Percentiles rank a stretch among this genome's conserved stretches.
These are phyloP conservation scores for Testicularia cyperi DNA, from an alignment of 1,284 basidiomycete species.

Conservation along the genomic window DNA sequence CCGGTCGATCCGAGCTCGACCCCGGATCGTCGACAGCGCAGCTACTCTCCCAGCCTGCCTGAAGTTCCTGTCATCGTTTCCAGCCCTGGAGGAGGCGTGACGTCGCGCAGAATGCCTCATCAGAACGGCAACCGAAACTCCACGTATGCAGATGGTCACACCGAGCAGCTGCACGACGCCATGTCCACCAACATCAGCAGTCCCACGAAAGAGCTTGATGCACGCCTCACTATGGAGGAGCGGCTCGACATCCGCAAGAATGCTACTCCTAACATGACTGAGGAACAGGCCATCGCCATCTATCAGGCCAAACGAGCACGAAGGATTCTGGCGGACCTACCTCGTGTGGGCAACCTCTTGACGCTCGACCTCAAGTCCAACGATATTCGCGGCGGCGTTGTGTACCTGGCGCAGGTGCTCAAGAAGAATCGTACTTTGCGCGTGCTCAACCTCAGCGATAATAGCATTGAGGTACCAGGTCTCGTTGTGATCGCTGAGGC, in stretches of 20 bases:
- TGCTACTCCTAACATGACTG: conserved; percentile 18
- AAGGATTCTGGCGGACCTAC: conserved; percentile 67
- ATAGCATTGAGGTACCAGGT: conserved; percentile 81
- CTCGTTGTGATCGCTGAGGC: conserved; percentile 83
- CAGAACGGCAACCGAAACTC: conserved; percentile 9
- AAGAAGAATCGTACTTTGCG: conserved; percentile 94
- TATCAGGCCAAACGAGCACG: conserved; percentile 42
- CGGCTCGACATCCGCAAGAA: conserved; percentile 12
- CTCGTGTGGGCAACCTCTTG: conserved; percentile 77
- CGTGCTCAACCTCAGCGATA: conserved; percentile 88
- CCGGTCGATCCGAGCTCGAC: conserved; percentile 5
- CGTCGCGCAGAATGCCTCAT: conserved; percentile 38
- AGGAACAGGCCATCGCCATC: conserved; percentile 39
- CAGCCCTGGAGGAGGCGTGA: conserved; percentile 49
- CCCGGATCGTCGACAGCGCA: conserved; percentile 16
- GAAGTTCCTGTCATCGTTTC: conserved; percentile 47
- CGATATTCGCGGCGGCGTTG: conserved; percentile 78
- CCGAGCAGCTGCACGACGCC: conserved; percentile 35
- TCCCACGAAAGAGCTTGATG: conserved; percentile 21
- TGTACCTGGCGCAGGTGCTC: conserved; percentile 88
- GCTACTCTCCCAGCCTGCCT: conserved; percentile 46
- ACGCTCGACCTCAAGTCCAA: conserved; percentile 90
- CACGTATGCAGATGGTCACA: conserved; percentile 25
- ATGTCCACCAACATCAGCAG: conserved; percentile 29
- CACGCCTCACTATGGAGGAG: conserved; percentile 21